Evolutionary conservation across 1,284 basidiomycete genomes (phyloP).

Genomic region (Schizopora paradoxa): DNA sequence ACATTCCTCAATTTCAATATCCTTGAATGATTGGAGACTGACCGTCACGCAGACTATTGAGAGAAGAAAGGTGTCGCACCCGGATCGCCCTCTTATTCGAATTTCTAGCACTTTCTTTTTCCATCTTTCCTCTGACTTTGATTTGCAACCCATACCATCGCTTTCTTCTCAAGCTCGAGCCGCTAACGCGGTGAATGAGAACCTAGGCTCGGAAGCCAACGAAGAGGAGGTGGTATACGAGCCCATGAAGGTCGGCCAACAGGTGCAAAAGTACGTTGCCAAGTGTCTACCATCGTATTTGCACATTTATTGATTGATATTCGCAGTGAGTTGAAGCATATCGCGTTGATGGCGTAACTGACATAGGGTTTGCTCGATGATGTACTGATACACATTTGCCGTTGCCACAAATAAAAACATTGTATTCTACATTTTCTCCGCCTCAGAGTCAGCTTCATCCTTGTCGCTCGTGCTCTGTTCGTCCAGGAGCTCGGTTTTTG

Average conservation of each 20-base stretch:
- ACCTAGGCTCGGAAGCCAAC: slow-evolving; percentile 34
- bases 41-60: slow-evolving; percentile 53
- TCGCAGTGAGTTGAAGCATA: slow-evolving; percentile 73
- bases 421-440: neutral
- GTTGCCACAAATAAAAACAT: neutral
- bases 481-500: neutral
- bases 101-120: slow-evolving; percentile 95
- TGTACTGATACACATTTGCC: neutral
- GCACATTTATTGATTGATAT: slow-evolving; percentile 16
- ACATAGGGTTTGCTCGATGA: neutral
- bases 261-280: slow-evolving; percentile 69
- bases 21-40: neutral
- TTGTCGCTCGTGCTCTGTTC: neutral
- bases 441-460: neutral
- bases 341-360: slow-evolving; percentile 65
- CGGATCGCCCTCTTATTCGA: slow-evolving; percentile 79
- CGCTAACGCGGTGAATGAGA: slow-evolving; percentile 34
- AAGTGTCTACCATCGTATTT: slow-evolving; percentile 1
- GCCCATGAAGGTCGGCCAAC: slow-evolving; percentile 80
- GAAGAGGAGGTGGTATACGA: slow-evolving; percentile 51
- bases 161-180: slow-evolving; percentile 43
- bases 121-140: slow-evolving; percentile 83
- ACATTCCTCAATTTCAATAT: slow-evolving; percentile 18
- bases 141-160: slow-evolving; percentile 57
- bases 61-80: slow-evolving; percentile 48